Evolutionary conservation across 116 monocot genomes (phyloP).

Genomic region (Papilionanthe hybrid): DNA sequence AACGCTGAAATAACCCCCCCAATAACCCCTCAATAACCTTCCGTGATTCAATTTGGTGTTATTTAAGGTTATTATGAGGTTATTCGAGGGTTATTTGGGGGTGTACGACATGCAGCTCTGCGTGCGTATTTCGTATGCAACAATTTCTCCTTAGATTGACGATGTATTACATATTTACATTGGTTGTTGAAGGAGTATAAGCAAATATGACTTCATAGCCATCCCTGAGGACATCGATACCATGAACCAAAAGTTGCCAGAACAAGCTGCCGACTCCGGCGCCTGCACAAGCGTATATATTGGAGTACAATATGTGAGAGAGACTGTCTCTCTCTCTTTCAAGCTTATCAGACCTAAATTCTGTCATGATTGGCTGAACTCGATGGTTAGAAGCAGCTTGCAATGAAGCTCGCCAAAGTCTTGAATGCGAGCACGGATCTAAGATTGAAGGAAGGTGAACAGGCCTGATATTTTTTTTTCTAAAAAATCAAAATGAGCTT

Average conservation of each 20-base stretch:
- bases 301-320: conserved; percentile 13
- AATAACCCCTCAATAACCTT: too few relatives aligned
- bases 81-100: too few relatives aligned
- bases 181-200: conserved; percentile 7
- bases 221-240: conserved; percentile 25
- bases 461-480: too few relatives aligned
- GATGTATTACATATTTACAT: conserved; percentile 17
- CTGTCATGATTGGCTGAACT: conserved; percentile 27
- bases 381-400: conserved; percentile 32
- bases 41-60: too few relatives aligned
- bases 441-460: conserved; percentile 17
- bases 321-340: conserved; percentile 14
- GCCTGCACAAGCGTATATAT: conserved; percentile 23
- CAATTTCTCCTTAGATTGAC: conserved; percentile 20
- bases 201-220: conserved; percentile 40
- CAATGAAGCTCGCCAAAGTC: conserved; percentile 12
- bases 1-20: too few relatives aligned
- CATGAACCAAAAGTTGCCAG: conserved; percentile 39
- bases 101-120: too few relatives aligned
- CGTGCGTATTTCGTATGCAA: too few relatives aligned
- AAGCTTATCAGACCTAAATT: background rate
- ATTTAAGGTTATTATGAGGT: too few relatives aligned
- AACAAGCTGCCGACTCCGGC: conserved; percentile 30
- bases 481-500: too few relatives aligned
- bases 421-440: conserved; percentile 27